Conservation (phyloP, 495 filamentous ascomycete species). For the Aspergillus incahuasiensis region DNA sequence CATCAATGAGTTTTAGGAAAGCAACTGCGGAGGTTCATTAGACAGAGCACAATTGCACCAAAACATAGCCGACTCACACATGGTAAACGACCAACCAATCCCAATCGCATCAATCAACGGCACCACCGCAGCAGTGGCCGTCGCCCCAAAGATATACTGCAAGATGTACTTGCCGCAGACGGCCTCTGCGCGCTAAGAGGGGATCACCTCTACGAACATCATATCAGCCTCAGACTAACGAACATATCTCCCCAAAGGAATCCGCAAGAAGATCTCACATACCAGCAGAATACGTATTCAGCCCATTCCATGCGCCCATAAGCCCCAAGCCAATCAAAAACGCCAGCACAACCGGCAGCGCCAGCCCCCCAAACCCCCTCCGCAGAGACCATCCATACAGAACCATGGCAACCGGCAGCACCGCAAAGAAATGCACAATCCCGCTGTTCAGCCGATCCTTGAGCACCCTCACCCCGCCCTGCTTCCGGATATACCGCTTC, state of each 20-base stretch:
- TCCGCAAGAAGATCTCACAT: not conserved
- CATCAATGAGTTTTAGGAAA: not conserved
- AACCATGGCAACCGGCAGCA: not conserved
- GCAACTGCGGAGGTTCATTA: too few species aligned
- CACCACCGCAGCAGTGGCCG: not conserved
- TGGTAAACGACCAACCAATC: not conserved
- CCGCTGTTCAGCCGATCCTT: not conserved
- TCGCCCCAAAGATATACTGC: not conserved
- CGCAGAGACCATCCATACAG: not conserved
- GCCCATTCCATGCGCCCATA: not conserved
- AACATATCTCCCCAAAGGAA: not conserved
- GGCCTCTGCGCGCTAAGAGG: not conserved
- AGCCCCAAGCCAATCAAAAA: not conserved
- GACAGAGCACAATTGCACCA: too few species aligned
- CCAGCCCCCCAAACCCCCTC: not conserved
- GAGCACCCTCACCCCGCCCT: not conserved
- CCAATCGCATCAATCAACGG: not conserved
- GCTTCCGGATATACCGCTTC: not conserved
- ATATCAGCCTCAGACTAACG: too few species aligned
- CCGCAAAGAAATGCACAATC: not conserved
- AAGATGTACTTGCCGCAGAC: not conserved
- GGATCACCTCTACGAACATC: not conserved
- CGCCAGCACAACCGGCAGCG: not conserved
- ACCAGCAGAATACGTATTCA: conserved; percentile 1
- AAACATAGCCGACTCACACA: too few species aligned